These are phyloP conservation scores for Erodium chrysanthum DNA, from an alignment of 441 rosid genomes.

Conservation along the genomic window DNA sequence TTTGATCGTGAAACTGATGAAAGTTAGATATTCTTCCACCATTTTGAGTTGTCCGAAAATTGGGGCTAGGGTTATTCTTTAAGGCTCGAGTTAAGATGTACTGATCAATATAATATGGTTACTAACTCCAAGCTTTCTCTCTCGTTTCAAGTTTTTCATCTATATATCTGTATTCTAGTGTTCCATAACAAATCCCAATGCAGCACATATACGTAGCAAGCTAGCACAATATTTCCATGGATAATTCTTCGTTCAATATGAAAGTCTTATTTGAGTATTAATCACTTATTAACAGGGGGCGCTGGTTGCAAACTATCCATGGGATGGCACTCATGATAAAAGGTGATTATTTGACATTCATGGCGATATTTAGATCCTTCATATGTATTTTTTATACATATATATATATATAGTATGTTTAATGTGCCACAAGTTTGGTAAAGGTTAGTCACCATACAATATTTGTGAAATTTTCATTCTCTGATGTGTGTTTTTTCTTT, in stretches of 20 bases:
- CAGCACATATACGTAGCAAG: neutral
- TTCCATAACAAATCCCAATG: neutral
- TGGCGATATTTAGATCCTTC: neutral
- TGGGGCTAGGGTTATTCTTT: neutral
- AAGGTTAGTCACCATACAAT: neutral
- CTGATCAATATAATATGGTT: neutral
- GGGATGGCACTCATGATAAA: slow-evolving; percentile 83
- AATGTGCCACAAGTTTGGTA: neutral
- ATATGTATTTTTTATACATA: neutral
- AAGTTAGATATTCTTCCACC: neutral
- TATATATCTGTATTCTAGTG: neutral
- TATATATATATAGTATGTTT: neutral
- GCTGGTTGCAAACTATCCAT: slow-evolving; percentile 92
- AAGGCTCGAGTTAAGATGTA: neutral
- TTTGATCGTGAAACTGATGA: neutral
- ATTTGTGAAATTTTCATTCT: neutral
- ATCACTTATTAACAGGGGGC: slow-evolving; percentile 61
- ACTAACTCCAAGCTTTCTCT: neutral
- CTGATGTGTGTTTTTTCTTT: neutral
- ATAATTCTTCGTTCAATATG: neutral
- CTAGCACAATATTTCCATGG: neutral
- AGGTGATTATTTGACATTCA: slow-evolving; percentile 32
- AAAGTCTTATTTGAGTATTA: slow-evolving; percentile 6
- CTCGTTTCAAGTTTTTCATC: neutral
- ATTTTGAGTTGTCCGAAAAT: neutral